Evolutionary conservation across 1,139 yeast species (phyloP).

Genomic region (Hemisphaericaspora xylofermentans): DNA sequence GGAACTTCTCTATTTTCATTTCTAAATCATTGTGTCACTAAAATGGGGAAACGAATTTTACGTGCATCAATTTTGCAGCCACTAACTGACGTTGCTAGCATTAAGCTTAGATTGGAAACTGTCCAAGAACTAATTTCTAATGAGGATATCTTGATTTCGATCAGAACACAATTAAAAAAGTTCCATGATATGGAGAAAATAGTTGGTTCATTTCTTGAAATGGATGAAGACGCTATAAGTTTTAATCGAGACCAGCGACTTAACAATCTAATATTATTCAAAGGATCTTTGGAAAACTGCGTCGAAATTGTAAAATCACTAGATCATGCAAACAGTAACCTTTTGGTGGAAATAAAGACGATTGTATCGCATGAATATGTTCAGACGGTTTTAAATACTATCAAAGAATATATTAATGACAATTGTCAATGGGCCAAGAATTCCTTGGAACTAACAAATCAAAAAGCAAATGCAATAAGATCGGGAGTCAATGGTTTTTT

Average conservation of each 20-base stretch:
- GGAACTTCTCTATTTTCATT: constrained; percentile 32
- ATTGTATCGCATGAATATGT: constrained; percentile 26
- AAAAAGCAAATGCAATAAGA: constrained; percentile 43
- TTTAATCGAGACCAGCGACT: constrained; percentile 30
- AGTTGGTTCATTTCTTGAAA: constrained; percentile 22
- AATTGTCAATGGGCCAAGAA: constrained; percentile 43
- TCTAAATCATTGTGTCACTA: constrained; percentile 38
- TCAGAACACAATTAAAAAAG: constrained; percentile 23
- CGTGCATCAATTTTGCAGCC: constrained; percentile 45
- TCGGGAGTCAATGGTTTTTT: constrained; percentile 45
- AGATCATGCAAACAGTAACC: constrained; percentile 12
- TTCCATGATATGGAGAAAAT: constrained; percentile 37
- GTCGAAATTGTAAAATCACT: constrained; percentile 16
- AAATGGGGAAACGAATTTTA: constrained; percentile 44
- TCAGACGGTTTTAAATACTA: constrained; percentile 18
- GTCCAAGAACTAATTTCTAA: constrained; percentile 29
- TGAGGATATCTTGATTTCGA: constrained; percentile 14
- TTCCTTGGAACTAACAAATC: constrained; percentile 40
- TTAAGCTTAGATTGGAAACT: constrained; percentile 31
- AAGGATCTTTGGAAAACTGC: constrained; percentile 26
- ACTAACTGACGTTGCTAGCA: constrained; percentile 32
- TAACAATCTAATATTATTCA: constrained; percentile 36
- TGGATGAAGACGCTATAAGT: constrained; percentile 15
- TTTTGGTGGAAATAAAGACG: constrained; percentile 26
- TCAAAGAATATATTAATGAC: constrained; percentile 33